A percentile compares a stretch with the other conserved stretches of the same genome.
These are phyloP conservation scores for Cudoniella acicularis DNA, from an alignment of 495 filamentous ascomycete genomes.

Conservation along the genomic window DNA sequence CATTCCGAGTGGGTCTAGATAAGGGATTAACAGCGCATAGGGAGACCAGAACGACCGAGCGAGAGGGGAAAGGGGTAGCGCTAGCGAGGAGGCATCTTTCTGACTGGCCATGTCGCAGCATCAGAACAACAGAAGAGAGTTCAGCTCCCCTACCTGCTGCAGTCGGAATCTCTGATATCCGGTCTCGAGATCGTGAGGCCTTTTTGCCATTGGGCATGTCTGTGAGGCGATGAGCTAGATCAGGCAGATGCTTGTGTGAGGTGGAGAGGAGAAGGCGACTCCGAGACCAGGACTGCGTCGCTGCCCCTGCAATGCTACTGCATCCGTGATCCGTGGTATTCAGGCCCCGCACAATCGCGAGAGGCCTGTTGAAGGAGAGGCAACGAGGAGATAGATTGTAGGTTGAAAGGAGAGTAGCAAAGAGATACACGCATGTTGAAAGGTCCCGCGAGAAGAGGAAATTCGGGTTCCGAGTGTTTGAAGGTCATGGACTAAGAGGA, in stretches of 20 bases:
- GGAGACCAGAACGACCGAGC: background rate
- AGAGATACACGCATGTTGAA: slow-evolving; percentile 2
- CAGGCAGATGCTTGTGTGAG: slow-evolving; percentile 3
- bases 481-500: slow-evolving; percentile 7
- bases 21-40: background rate
- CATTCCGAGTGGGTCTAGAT: background rate
- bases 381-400: slow-evolving; percentile 1
- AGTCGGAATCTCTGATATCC: slow-evolving; percentile 9
- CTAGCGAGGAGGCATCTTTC: background rate
- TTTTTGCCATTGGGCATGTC: slow-evolving; percentile 18
- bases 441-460: background rate
- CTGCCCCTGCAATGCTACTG: slow-evolving; percentile 3
- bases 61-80: background rate
- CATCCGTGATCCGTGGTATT: background rate
- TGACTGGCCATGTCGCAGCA: slow-evolving; percentile 1
- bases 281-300: slow-evolving; percentile 4
- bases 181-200: slow-evolving; percentile 12
- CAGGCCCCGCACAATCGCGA: slow-evolving; percentile 1
- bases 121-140: background rate
- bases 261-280: slow-evolving; percentile 5
- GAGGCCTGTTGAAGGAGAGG: slow-evolving; percentile 6
- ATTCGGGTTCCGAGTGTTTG: slow-evolving; percentile 8
- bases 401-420: slow-evolving; percentile 3
- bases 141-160: slow-evolving; percentile 11
- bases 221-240: slow-evolving; percentile 5